phyloP scores from a whole-genome alignment of 2,329 filamentous ascomycete genomes.

The Pseudofabraea citricarpa region DNA sequence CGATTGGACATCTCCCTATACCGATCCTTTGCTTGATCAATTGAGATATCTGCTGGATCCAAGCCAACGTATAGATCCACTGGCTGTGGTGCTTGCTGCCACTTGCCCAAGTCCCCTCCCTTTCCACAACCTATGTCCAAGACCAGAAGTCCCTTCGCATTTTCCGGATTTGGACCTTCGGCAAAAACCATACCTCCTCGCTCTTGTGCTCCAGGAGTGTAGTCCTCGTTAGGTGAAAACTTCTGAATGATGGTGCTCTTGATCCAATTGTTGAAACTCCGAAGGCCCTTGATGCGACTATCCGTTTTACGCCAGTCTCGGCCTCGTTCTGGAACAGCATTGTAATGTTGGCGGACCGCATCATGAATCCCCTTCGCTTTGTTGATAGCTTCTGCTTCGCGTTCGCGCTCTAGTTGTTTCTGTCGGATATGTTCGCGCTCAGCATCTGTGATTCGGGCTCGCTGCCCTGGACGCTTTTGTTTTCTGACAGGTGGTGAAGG shows the following conservation, averaged over 20 bases:
- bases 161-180: constrained; percentile 18
- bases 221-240: constrained; percentile 79
- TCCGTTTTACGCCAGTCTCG: constrained; percentile 93
- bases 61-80: constrained; percentile 93
- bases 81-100: constrained; percentile 87
- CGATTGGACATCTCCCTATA: constrained; percentile 68
- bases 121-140: constrained; percentile 96
- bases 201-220: constrained; percentile 55
- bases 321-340: constrained; percentile 87
- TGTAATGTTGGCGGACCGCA: constrained; percentile 91
- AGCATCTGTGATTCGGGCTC: constrained; percentile 60
- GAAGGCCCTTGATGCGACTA: constrained; percentile 88
- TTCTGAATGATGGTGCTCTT: constrained; percentile 98
- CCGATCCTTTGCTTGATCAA: constrained; percentile 82
- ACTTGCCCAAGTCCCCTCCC: constrained; percentile 91
- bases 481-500: constrained; percentile 42
- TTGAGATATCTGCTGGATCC: constrained; percentile 88
- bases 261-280: constrained; percentile 98
- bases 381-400: constrained; percentile 32
- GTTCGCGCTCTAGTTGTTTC: constrained; percentile 51
- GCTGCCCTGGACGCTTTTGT: constrained; percentile 65
- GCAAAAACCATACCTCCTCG: constrained; percentile 33
- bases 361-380: constrained; percentile 63
- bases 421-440: constrained; percentile 65
- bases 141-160: constrained; percentile 62